Evolutionary conservation across 345 rosid species (phyloP).

Genomic region (Noccaea caerulescens): DNA sequence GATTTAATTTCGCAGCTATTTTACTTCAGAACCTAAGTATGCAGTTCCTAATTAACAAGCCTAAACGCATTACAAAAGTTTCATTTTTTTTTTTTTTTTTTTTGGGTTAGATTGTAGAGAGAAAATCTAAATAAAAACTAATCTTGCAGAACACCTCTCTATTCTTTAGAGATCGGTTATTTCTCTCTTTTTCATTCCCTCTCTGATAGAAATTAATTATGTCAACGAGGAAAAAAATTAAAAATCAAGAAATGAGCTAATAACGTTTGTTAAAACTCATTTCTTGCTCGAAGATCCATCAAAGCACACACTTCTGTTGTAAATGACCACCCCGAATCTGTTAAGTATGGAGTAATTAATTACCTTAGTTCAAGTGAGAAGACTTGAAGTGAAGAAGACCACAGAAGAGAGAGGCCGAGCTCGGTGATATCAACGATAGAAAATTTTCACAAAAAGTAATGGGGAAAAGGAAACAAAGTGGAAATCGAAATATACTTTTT

Average conservation of each 20-base stretch:
- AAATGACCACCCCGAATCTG: neutral
- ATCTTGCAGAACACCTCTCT: neutral
- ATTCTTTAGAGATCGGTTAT: neutral
- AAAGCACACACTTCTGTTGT: neutral
- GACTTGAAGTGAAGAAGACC: neutral
- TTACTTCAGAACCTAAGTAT: no score
- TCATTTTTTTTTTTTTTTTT: no score
- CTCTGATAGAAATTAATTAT: neutral
- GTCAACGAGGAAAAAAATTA: neutral
- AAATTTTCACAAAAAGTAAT: neutral
- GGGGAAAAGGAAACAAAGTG: constrained; percentile 3
- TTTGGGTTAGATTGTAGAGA: no score
- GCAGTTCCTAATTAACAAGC: no score
- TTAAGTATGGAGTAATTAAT: neutral
- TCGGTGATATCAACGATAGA: constrained; percentile 11
- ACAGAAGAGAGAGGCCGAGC: constrained; percentile 14
- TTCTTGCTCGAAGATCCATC: constrained; percentile 2
- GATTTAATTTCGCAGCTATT: no score
- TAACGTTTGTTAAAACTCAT: constrained; percentile 7
- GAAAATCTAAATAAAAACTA: neutral
- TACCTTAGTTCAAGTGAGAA: constrained; percentile 16
- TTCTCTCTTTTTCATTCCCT: neutral
- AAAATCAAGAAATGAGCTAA: neutral
- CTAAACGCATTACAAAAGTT: no score
- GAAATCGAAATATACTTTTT: neutral